Evolutionary conservation across 306 rosid genomes (phyloP).

Genomic region (Lablab purpureus): DNA sequence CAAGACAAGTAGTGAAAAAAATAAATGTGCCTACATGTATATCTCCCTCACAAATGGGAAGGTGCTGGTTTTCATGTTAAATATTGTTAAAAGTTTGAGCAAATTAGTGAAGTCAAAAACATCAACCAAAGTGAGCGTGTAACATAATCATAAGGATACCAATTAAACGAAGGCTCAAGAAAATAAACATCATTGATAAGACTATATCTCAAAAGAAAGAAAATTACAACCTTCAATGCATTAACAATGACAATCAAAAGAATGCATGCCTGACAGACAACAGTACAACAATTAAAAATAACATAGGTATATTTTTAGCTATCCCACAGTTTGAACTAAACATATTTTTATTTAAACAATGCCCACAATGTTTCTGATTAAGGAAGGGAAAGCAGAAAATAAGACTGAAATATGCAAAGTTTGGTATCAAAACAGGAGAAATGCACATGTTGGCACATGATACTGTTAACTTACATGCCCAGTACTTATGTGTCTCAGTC

Average conservation of each 20-base stretch:
- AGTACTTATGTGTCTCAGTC: not conserved
- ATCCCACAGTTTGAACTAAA: slow-evolving; percentile 10
- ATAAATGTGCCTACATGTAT: not conserved
- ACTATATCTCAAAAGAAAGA: not conserved
- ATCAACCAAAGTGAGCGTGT: not conserved
- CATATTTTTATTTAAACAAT: not conserved
- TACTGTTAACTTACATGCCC: slow-evolving; percentile 8
- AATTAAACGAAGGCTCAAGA: not conserved
- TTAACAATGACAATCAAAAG: not conserved
- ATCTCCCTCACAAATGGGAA: not conserved
- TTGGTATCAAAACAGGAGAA: not conserved
- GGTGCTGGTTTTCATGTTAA: not conserved
- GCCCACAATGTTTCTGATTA: not conserved
- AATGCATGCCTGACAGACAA: slow-evolving; percentile 13
- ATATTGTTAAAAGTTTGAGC: not conserved
- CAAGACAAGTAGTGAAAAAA: no score
- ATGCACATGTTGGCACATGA: not conserved
- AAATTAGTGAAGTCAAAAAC: not conserved
- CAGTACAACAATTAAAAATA: not conserved
- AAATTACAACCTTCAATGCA: slow-evolving; percentile 8
- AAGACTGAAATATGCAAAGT: not conserved
- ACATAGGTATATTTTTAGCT: slow-evolving; percentile 1
- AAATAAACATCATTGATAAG: not conserved
- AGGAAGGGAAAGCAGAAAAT: not conserved
- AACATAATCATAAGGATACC: not conserved